Base-by-base conservation (phyloP, 1,284 basidiomycete species). In the Boletellus dicymbophilus region DNA sequence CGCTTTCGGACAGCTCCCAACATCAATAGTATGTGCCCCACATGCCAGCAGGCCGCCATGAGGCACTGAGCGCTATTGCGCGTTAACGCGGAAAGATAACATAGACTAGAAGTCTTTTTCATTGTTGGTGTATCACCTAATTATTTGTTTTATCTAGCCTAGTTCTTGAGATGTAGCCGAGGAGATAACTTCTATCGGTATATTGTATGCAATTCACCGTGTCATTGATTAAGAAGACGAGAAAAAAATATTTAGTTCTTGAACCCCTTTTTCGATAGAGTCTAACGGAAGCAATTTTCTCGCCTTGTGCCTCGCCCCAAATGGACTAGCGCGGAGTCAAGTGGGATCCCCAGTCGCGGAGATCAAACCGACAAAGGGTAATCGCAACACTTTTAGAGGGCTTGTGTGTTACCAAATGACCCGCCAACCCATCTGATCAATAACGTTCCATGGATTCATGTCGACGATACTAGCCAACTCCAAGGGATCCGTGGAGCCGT, bases 1-100 rank as follows among this genome's bases (percentile, higher is more conserved):
- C 37, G 11, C 22, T 12, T 13, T 22, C 38, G n/a, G 28, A 12
- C 25, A 75, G 73, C 72, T 36, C 75, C 72, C 1, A 69, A 74
- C 42, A 72, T 75, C 52, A 62, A 75, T 44, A 60, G 59, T 37
- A 49, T 62, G 44, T 75, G 73, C 52, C 74, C 73, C n/a, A 52
- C 44, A 4, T 75, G 73, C 59, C 69, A 62, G 55, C 68, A 63
- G 44, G 61, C 55, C 47, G 66, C 57, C 48, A 56, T 52, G 70
- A 55, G 62, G 59, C 48, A 65, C 46, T 70, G 44, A 65, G 36
- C 42, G 42, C 42, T 34, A 15, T 28, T n/a, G 37, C 28, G 30
- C 18, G 33, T 52, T 21, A 16, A 25, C 27, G 48, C 42, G 36
- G 22, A 41, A 48, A 25, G 25, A 49, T 41, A 21, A 37, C 44